A percentile compares a stretch with the other conserved stretches of the same genome.
Evolutionary conservation across 768 basidiomycete genomes (phyloP).

Genomic region (Leccinum subtestaceum): DNA sequence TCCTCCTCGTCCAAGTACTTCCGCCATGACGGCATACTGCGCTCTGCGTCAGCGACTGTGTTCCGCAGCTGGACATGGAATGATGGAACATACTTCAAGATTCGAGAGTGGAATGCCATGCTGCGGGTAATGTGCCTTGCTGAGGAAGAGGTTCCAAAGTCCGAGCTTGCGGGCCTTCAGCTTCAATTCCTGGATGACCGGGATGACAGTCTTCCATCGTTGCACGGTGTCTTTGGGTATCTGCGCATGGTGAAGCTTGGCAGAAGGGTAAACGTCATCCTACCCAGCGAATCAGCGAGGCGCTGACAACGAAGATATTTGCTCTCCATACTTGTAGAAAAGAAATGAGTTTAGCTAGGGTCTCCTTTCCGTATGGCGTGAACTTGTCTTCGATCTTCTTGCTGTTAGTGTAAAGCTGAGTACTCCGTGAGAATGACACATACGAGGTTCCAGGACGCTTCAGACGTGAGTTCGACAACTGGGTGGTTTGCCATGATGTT

Average conservation of each 20-base stretch:
- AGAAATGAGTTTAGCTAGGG: slow-evolving; percentile 73
- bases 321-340: slow-evolving; percentile 70
- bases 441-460: slow-evolving; percentile 87
- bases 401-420: slow-evolving; percentile 6
- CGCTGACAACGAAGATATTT: not conserved
- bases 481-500: slow-evolving; percentile 61
- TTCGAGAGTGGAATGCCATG: slow-evolving; percentile 89
- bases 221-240: slow-evolving; percentile 68
- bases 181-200: slow-evolving; percentile 82
- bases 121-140: slow-evolving; percentile 89
- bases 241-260: slow-evolving; percentile 74
- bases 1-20: slow-evolving; percentile 81
- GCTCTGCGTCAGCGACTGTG: not conserved
- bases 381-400: slow-evolving; percentile 86
- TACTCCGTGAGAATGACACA: slow-evolving; percentile 17
- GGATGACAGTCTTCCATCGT: slow-evolving; percentile 84
- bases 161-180: slow-evolving; percentile 82
- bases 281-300: slow-evolving; percentile 28
- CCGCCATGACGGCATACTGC: slow-evolving; percentile 97
- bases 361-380: slow-evolving; percentile 85
- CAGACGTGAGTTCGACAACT: slow-evolving; percentile 72
- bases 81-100: slow-evolving; percentile 64
- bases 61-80: not conserved
- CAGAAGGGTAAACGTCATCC: slow-evolving; percentile 87
- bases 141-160: slow-evolving; percentile 96